phyloP scores from a whole-genome alignment of 2,329 filamentous ascomycete species.

The Aspergillus ibericus region DNA sequence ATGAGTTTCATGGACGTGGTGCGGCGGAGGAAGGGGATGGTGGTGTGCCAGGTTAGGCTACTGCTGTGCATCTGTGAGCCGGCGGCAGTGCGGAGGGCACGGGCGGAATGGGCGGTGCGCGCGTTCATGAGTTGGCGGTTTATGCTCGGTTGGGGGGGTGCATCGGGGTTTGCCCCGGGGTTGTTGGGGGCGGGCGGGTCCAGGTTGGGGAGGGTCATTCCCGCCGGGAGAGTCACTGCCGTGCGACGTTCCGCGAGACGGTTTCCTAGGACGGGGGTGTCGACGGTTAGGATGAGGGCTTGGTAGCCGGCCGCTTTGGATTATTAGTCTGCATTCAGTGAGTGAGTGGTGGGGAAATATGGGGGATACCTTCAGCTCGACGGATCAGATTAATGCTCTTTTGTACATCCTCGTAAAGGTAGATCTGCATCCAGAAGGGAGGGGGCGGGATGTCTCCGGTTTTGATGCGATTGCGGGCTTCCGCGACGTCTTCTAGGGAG shows the following conservation, averaged over 20 bases:
- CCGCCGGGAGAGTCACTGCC: not conserved
- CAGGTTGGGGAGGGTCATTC: not conserved
- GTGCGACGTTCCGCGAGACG: not conserved
- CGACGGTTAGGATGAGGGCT: not conserved
- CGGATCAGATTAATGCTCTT: not conserved
- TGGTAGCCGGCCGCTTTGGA: not conserved
- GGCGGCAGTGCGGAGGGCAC: not conserved
- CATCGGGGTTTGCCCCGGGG: not conserved
- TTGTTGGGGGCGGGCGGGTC: not conserved
- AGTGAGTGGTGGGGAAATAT: too few species aligned
- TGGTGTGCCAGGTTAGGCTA: not conserved
- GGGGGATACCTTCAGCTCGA: not conserved
- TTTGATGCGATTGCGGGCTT: not conserved
- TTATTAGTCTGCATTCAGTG: not conserved
- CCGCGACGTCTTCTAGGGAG: not conserved
- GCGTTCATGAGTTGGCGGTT: not conserved
- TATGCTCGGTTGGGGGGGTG: not conserved
- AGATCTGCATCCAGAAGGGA: not conserved
- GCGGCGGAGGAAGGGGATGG: not conserved
- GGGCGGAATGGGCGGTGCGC: not conserved
- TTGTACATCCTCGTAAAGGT: not conserved
- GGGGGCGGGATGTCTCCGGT: not conserved
- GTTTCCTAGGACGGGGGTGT: not conserved
- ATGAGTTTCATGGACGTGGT: conserved; percentile 53
- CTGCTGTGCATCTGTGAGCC: not conserved